Percentiles rank a stretch among this genome's conserved stretches.
phyloP scores from a whole-genome alignment of 495 filamentous ascomycete species.

The Oidiodendron maius region DNA sequence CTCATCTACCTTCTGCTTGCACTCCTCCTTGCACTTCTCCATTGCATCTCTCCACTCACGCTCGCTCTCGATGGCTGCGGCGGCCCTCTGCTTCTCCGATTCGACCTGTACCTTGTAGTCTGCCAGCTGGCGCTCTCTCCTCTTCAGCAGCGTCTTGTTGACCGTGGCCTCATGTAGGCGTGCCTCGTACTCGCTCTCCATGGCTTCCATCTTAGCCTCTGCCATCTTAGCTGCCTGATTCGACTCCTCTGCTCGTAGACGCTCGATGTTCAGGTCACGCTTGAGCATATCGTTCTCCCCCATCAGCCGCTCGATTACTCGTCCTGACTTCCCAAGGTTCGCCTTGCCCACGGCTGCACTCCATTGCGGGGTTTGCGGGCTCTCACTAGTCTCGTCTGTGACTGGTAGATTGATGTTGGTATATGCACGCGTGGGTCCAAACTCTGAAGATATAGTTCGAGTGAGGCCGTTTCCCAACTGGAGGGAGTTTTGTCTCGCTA shows the following conservation, averaged over 20 bases:
- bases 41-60: constrained; percentile 53
- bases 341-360: constrained; percentile 73
- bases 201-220: constrained; percentile 65
- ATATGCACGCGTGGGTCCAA: constrained; percentile 10
- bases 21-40: constrained; percentile 53
- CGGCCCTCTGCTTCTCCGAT: constrained; percentile 57
- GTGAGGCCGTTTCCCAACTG: constrained; percentile 11
- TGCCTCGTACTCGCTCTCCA: constrained; percentile 59
- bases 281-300: constrained; percentile 82
- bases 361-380: constrained; percentile 38
- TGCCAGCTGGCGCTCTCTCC: constrained; percentile 77
- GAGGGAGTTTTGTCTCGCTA: constrained; percentile 17
- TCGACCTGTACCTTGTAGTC: constrained; percentile 62
- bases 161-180: constrained; percentile 64
- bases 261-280: constrained; percentile 72
- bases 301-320: constrained; percentile 85
- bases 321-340: constrained; percentile 81
- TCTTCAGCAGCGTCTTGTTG: constrained; percentile 62
- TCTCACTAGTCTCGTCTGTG: not conserved
- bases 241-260: constrained; percentile 65
- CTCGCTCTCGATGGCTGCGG: constrained; percentile 53
- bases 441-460: constrained; percentile 19
- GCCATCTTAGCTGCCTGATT: constrained; percentile 66
- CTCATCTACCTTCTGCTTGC: constrained; percentile 57
- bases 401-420: not conserved